Evolutionary conservation across 805 yeast species (phyloP).

Genomic region (Suhomyces pyralidae): DNA sequence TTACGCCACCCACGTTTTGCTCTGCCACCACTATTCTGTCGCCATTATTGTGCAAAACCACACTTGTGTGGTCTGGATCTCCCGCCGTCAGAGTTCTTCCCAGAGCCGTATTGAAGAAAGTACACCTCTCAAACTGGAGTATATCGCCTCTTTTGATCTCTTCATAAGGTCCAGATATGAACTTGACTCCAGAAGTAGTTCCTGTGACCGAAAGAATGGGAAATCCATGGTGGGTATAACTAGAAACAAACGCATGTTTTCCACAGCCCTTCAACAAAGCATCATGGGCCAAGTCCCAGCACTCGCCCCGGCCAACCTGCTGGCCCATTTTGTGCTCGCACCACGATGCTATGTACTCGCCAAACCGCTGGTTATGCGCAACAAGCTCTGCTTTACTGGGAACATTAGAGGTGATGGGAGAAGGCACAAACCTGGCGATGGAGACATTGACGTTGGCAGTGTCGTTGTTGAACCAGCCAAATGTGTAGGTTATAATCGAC

Average conservation of each 20-base stretch:
- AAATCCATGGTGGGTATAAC: conserved; percentile 47
- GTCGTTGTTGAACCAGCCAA: conserved; percentile 40
- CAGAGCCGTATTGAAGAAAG: conserved; percentile 33
- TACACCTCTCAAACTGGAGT: conserved; percentile 44
- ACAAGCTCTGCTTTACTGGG: conserved; percentile 33
- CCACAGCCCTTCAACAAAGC: conserved; percentile 56
- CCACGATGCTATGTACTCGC: conserved; percentile 57
- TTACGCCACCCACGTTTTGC: conserved; percentile 47
- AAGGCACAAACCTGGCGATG: conserved; percentile 36
- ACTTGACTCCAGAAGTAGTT: conserved; percentile 7
- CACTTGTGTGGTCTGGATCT: conserved; percentile 52
- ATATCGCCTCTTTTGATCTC: conserved; percentile 54
- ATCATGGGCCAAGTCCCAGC: conserved; percentile 59
- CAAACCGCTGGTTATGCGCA: conserved; percentile 36
- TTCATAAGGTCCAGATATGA: conserved; percentile 30
- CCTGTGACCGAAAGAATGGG: conserved; percentile 34
- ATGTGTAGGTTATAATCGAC: conserved; percentile 29
- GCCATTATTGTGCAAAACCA: conserved; percentile 27
- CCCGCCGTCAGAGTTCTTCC: conserved; percentile 43
- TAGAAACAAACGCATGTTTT: conserved; percentile 52
- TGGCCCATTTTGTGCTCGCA: conserved; percentile 46
- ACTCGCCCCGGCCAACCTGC: conserved; percentile 54
- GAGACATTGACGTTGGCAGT: conserved; percentile 19
- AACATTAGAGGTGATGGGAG: conserved; percentile 34
- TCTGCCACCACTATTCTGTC: conserved; percentile 40